Percentiles rank a stretch among this genome's conserved stretches.
These are phyloP conservation scores for Tulasnella sp. DNA, from an alignment of 768 basidiomycete genomes.

Conservation along the genomic window DNA sequence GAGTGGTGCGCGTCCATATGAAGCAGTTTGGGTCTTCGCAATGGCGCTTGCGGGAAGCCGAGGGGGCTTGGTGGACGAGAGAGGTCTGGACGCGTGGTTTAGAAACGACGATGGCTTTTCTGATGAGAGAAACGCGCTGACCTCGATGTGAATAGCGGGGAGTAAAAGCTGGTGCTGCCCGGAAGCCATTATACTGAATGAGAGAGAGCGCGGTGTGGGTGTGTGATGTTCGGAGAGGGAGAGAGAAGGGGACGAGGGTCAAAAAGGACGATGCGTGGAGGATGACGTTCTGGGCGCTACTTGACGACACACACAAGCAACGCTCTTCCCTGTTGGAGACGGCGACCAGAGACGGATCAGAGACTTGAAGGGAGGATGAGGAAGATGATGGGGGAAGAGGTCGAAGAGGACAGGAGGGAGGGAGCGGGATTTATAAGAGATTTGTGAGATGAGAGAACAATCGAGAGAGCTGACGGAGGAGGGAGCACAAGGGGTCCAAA, in stretches of 20 bases:
- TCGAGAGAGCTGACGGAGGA: background rate
- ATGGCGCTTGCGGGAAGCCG: background rate
- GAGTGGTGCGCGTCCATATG: slow-evolving; percentile 2
- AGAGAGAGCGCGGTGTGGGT: slow-evolving; percentile 1
- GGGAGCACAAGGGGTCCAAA: background rate
- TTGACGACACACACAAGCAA: background rate
- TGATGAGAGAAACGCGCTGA: background rate
- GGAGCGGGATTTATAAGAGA: background rate
- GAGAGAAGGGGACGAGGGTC: background rate
- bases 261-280: background rate
- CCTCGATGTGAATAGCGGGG: background rate
- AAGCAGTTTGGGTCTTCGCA: slow-evolving; percentile 15
- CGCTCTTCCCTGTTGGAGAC: background rate
- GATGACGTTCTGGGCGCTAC: slow-evolving; percentile 5
- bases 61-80: background rate
- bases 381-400: background rate
- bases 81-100: background rate
- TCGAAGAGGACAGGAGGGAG: background rate
- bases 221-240: slow-evolving; percentile 10
- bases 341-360: background rate
- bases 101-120: background rate
- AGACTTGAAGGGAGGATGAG: background rate
- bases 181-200: background rate
- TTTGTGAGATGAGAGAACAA: background rate
- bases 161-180: background rate